Percentiles rank a stretch among this genome's conserved stretches.
Evolutionary conservation across 768 basidiomycete genomes (phyloP).

Genomic region (Mycena galericulata): DNA sequence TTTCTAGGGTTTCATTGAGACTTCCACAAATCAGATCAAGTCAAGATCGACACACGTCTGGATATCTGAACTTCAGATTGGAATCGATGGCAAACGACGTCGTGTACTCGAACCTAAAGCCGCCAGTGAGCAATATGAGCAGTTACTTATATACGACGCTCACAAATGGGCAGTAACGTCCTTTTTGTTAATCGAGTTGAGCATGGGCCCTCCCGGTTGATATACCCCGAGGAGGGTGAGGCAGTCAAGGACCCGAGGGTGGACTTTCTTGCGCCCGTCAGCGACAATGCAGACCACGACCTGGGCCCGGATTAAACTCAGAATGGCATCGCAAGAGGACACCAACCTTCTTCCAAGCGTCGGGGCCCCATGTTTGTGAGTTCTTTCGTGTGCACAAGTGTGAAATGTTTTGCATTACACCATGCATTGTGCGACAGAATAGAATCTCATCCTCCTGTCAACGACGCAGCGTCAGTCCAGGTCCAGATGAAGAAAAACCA

Average conservation of each 20-base stretch:
- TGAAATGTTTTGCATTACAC: constrained; percentile 91
- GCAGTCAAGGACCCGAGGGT: constrained; percentile 88
- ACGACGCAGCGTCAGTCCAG: constrained; percentile 18
- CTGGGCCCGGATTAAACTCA: constrained; percentile 47
- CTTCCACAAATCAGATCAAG: neutral
- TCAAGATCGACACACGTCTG: constrained; percentile 21
- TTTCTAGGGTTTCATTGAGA: constrained; percentile 52
- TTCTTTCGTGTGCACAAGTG: constrained; percentile 88
- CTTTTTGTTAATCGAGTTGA: constrained; percentile 76
- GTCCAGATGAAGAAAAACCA: neutral
- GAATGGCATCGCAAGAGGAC: neutral
- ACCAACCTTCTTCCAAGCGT: constrained; percentile 93
- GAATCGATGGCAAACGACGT: constrained; percentile 81
- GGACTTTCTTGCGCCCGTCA: constrained; percentile 85
- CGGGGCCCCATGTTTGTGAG: constrained; percentile 95
- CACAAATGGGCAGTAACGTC: constrained; percentile 64
- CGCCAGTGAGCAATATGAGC: neutral
- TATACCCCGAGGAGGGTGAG: constrained; percentile 94
- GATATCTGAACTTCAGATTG: constrained; percentile 34
- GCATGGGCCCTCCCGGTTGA: constrained; percentile 71
- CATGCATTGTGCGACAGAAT: constrained; percentile 93
- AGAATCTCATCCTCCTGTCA: constrained; percentile 87
- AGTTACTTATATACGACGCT: neutral
- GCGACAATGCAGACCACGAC: constrained; percentile 95
- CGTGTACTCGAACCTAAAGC: constrained; percentile 79